Percentiles rank a stretch among this genome's conserved stretches.
phyloP scores from a whole-genome alignment of 352 stramenopile genomes.

The Globisporangium middletonii region DNA sequence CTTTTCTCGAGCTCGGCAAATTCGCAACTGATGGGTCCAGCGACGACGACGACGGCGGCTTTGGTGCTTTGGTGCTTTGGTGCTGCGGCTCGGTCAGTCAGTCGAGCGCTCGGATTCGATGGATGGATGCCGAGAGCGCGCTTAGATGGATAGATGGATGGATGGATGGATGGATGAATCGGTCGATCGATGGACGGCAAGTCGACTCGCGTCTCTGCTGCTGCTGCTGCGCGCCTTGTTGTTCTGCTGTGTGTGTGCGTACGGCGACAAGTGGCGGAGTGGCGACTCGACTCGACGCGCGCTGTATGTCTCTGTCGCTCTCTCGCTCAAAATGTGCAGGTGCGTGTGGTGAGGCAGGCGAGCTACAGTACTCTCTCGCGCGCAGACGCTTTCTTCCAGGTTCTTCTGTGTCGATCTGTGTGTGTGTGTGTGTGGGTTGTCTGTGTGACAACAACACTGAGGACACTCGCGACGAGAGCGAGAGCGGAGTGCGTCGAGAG shows the following conservation, averaged over 20 bases:
- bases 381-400: not conserved
- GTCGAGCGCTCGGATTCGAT: not conserved
- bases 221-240: not conserved
- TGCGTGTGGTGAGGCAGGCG: too few species aligned
- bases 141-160: conserved; percentile 5
- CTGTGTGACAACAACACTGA: not conserved
- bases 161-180: conserved; percentile 6
- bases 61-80: not conserved
- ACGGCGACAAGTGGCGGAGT: not conserved
- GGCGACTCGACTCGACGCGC: not conserved
- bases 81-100: too few species aligned
- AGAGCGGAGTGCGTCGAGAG: too few species aligned
- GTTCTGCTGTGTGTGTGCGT: not conserved
- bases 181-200: conserved; percentile 1
- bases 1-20: not conserved
- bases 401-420: not conserved
- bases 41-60: not conserved
- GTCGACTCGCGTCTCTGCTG: not conserved
- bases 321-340: not conserved
- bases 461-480: too few species aligned
- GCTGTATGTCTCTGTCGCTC: not conserved
- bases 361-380: not conserved
- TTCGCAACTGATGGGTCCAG: conserved; percentile 7
- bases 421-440: not conserved
- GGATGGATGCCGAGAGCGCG: not conserved